These are phyloP conservation scores for Angomonas deanei DNA, from an alignment of 208 protist genomes.

Conservation along the genomic window DNA sequence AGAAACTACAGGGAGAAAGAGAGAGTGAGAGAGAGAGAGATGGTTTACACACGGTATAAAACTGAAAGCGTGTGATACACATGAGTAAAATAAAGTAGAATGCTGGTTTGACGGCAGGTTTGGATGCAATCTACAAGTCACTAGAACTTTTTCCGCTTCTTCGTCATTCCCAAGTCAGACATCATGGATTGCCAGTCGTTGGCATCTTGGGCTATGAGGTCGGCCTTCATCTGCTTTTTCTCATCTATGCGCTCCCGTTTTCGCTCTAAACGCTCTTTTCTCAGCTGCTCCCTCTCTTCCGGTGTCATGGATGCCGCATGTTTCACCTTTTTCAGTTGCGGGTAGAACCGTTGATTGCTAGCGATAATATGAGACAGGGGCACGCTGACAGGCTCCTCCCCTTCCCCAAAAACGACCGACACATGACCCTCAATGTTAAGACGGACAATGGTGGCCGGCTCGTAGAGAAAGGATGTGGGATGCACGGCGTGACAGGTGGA, in stretches of 20 bases:
- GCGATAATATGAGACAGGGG: slow-evolving; percentile 56
- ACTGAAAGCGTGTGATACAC: too few relatives aligned
- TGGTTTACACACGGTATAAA: slow-evolving; percentile 2
- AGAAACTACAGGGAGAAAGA: neutral
- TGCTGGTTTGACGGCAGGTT: too few relatives aligned
- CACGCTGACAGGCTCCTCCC: slow-evolving; percentile 6
- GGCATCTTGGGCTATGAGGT: slow-evolving; percentile 48
- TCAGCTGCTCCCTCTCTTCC: slow-evolving; percentile 35
- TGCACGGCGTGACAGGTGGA: slow-evolving; percentile 65
- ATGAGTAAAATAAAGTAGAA: too few relatives aligned
- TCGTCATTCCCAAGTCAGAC: slow-evolving; percentile 2
- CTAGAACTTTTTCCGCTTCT: slow-evolving; percentile 8
- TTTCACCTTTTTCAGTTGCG: slow-evolving; percentile 29
- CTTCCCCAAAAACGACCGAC: slow-evolving; percentile 29
- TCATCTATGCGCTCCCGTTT: slow-evolving; percentile 43
- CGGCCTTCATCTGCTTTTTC: slow-evolving; percentile 32
- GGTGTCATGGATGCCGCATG: slow-evolving; percentile 27
- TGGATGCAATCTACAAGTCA: too few relatives aligned
- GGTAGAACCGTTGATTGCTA: slow-evolving; percentile 48
- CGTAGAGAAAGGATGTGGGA: slow-evolving; percentile 34
- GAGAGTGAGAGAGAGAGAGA: neutral
- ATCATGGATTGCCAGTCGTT: slow-evolving; percentile 71
- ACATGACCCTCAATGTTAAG: slow-evolving; percentile 67
- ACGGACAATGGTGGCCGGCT: slow-evolving; percentile 40
- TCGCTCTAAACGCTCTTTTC: slow-evolving; percentile 27